These are phyloP conservation scores for Chrysoporthe deuterocubensis DNA, from an alignment of 2,329 filamentous ascomycete species.

Conservation along the genomic window DNA sequence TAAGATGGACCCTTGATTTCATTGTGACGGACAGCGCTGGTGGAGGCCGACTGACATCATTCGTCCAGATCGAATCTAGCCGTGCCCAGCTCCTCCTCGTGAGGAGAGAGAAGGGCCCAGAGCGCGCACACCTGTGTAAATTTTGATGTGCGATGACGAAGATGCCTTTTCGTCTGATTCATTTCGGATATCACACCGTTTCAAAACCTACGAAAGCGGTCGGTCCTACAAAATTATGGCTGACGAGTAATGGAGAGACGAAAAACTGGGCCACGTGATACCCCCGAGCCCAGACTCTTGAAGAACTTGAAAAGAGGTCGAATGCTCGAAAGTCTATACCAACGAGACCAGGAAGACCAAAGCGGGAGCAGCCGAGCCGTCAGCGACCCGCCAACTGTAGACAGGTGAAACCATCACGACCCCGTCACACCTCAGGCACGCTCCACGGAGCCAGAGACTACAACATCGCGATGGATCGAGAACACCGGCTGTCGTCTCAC, in stretches of 20 bases:
- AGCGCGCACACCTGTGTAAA: neutral
- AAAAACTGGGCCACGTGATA: slow-evolving; percentile 22
- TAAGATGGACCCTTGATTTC: neutral
- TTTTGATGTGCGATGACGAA: neutral
- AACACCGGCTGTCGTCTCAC: neutral
- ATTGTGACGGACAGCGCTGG: neutral
- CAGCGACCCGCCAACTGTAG: no score
- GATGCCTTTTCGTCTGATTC: neutral
- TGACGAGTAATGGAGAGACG: neutral
- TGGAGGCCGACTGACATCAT: slow-evolving; percentile 10
- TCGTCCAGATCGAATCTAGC: neutral
- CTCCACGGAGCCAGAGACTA: neutral
- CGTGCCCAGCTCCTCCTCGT: neutral
- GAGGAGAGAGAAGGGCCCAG: neutral
- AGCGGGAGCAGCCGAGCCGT: neutral
- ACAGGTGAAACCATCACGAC: neutral
- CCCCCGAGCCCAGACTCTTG: slow-evolving; percentile 18
- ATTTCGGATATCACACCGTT: neutral
- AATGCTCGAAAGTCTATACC: neutral
- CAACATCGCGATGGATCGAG: neutral
- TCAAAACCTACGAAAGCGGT: neutral
- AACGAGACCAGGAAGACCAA: neutral
- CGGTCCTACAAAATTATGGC: neutral
- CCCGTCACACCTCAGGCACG: no score
- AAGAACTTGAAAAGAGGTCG: neutral